Percentiles rank a stretch among this genome's conserved stretches.
phyloP scores from a whole-genome alignment of 768 basidiomycete genomes.

The Hericium rajendrae region DNA sequence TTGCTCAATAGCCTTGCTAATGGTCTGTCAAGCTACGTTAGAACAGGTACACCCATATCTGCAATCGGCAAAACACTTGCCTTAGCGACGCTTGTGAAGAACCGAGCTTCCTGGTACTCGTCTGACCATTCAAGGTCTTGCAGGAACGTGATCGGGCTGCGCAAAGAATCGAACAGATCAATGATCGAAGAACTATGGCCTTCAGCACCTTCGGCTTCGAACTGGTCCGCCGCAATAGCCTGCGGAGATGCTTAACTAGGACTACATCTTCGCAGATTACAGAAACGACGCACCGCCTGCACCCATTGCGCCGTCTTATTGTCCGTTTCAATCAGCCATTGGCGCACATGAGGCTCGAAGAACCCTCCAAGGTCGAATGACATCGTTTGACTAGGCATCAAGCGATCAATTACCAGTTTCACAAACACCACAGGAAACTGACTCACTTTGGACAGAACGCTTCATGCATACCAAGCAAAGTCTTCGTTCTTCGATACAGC shows the following conservation, averaged over 20 bases:
- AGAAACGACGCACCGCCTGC: conserved; percentile 52
- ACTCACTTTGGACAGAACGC: conserved; percentile 77
- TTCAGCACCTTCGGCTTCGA: conserved; percentile 67
- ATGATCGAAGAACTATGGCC: conserved; percentile 96
- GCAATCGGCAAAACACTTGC: conserved; percentile 28
- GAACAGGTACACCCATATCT: not conserved
- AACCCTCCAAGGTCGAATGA: conserved; percentile 64
- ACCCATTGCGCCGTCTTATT: conserved; percentile 93
- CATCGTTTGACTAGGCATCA: conserved; percentile 35
- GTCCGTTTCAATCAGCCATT: conserved; percentile 86
- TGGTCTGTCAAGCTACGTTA: conserved; percentile 43
- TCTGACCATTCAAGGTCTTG: conserved; percentile 91
- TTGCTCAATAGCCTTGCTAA: conserved; percentile 85
- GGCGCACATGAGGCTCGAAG: conserved; percentile 81
- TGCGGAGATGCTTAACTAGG: conserved; percentile 19
- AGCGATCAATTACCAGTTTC: no score
- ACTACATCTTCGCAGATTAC: not conserved
- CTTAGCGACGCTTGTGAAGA: conserved; percentile 83
- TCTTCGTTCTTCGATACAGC: conserved; percentile 71
- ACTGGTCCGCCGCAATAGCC: conserved; percentile 83
- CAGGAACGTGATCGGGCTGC: conserved; percentile 82
- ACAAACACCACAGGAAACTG: no score
- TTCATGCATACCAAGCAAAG: conserved; percentile 65
- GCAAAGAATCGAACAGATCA: conserved; percentile 90
- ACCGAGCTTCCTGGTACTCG: conserved; percentile 78